Conservation (phyloP, 139 green algal genomes). For the Chlorella vulgaris region DNA sequence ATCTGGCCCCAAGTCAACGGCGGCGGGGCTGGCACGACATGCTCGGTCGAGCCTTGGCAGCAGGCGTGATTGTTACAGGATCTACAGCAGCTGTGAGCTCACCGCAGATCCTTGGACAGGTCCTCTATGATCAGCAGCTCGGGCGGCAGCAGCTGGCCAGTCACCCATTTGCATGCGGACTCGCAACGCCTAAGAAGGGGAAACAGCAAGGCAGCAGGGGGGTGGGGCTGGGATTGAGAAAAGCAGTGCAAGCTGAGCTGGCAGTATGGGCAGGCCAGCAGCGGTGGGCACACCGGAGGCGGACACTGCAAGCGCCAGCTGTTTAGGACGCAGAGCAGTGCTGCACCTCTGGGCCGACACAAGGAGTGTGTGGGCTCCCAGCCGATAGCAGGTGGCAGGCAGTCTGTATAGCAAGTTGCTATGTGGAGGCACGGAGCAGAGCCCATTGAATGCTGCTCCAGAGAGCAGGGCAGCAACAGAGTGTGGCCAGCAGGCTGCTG, state of each 20-base stretch:
- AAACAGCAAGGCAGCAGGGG: background rate
- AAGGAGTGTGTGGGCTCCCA: too few relatives aligned
- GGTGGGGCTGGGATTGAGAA: background rate
- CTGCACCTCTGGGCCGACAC: background rate
- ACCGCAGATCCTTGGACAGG: background rate
- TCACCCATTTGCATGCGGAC: background rate
- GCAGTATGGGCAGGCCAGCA: too few relatives aligned
- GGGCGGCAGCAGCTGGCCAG: too few relatives aligned
- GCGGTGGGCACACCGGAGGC: too few relatives aligned
- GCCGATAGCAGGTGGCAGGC: too few relatives aligned
- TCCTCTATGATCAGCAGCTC: background rate
- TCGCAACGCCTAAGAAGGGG: background rate
- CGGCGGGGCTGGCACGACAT: too few relatives aligned
- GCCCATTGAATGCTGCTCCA: background rate
- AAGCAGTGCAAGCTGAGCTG: background rate
- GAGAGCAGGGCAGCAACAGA: background rate
- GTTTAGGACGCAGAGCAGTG: background rate
- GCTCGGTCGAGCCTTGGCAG: too few relatives aligned
- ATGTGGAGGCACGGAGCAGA: background rate
- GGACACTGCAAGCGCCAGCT: too few relatives aligned
- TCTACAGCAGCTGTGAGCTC: background rate
- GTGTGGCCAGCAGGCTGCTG: background rate
- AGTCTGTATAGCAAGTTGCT: background rate
- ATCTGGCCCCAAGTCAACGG: too few relatives aligned
- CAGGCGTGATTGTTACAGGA: background rate